Evolutionary conservation across 495 filamentous ascomycete species (phyloP), one percentile per base, ranked within the genome.

Genomic region (Barbatosphaeria neglecta): DNA sequence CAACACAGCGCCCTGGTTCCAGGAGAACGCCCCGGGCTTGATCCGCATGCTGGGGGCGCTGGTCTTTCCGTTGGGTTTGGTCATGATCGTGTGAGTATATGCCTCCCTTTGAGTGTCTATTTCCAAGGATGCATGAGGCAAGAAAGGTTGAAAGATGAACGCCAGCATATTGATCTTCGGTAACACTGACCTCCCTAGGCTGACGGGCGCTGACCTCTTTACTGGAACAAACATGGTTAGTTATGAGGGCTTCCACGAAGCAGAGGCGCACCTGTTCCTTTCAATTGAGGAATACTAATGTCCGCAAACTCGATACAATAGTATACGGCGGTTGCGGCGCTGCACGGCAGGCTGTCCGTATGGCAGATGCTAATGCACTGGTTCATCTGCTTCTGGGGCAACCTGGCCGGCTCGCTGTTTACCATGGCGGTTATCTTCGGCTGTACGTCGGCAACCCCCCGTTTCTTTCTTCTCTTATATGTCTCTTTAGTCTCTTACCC

Each of bases 161-260:
- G n/a, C n/a, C n/a, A n/a, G n/a, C n/a, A n/a, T n/a, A n/a, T n/a
- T n/a, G n/a, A n/a, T n/a, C n/a, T n/a, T n/a, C n/a, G n/a, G n/a
- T n/a, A n/a, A n/a, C n/a, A 11, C 25, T 31, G 16, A 33, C 28
- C 28, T 15, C 17, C 6, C 2, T 15, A 55, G 53, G 11, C 53
- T 81, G n/a, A 77, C 70, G 1, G 75, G 77, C 1, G 67, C 72
- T 1, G 78, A 82, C 51, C 67, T 81, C 9, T 80, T 73, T 45
- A 82, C 78, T 3, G 71, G 74, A 5, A 75, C 72, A 19, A 74
- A 76, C 49, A 75, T 82, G 76, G 72, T 76, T 57, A 22, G 58
- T 25, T 16, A 1, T 6, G n/a, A n/a, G n/a, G n/a, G n/a, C n/a
- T 13, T 35, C 28, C 28, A 33, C 3, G 8, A 33, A 33, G 28